Base-by-base conservation (phyloP, 2,329 filamentous ascomycete species). In the Nemania sp. region DNA sequence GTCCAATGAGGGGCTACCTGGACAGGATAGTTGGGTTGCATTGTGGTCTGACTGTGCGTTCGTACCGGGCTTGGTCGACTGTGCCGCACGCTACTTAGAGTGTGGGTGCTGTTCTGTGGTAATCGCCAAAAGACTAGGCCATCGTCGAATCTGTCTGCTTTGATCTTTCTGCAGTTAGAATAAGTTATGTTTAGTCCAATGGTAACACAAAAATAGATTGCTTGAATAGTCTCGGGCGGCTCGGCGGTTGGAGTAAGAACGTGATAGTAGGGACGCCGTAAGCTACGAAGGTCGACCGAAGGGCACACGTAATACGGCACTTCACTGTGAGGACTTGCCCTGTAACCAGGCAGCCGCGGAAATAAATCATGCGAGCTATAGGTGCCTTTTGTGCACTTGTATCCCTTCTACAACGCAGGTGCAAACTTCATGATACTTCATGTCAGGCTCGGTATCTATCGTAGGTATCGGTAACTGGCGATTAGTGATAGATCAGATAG, bases 11-110 rank as follows among this genome's bases (percentile, higher is more conserved):
- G 22, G 33, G 11, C 24, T 15, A 22, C 15, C 12, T 34, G 34
- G 31, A 30, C 34, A 46, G 28, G 5, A 39, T 33, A n/a, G 50
- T 57, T 53, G 49, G 54, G 57, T 60, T 54, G 31, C 57, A 56
- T 57, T 12, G 22, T 17, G 19, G 15, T 17, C 26, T 41, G 23
- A 49, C 23, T 28, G 5, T 39, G 50, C 54, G 49, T 41, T 34
- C 43, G 12, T 23, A 34, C 15, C 47, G 45, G 33, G 30, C 22
- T 24, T 54, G 28, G 23, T 17, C 31, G 20, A 19, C 45, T 36
- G 53, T 53, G 52, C 53, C 52, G 37, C 56, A 53, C 20, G 20
- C 36, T 23, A 34, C 19, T 33, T 33, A 3, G 44, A 30, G 17
- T 36, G 28, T 12, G 41, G 15, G 37, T 31, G 17, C 22, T 36